Evolutionary conservation across 768 basidiomycete genomes (phyloP), one percentile per base, ranked within the genome.

Genomic region (Gloeostereum incarnatum): DNA sequence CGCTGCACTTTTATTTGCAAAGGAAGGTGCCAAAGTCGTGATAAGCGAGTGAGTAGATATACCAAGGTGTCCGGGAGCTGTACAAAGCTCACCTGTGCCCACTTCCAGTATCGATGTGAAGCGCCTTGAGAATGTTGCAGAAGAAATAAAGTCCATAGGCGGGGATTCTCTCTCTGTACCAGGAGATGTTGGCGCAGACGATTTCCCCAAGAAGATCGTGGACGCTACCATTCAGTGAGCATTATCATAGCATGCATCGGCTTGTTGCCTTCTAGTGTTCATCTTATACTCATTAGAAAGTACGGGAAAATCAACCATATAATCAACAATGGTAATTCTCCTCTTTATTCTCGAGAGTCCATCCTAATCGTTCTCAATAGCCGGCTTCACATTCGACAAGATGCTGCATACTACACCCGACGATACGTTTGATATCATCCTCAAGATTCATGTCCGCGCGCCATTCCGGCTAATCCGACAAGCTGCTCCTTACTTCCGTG

Each of bases 401-500:
- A 91, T 91, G 88, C 64, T 89, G 26, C 87, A 88, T 60, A 87
- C 84, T 4, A 87, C 80, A 43, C 78, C 82, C 2, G 88, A 91
- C 59, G 83, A 88, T 31, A 71, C 76, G 1, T 91, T 74, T 54
- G 81, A 87, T 44, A 68, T 90, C 47, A 90, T 90, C 50, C 65
- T 82, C 57, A 84, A 82, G 53, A 78, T 90, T 36, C 89, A 91
- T 57, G 81, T 87, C 49, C 77, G 82, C 36, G 85, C 88, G 2
- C 89, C 88, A 0, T 91, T 90, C 75, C 68, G 86, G 27, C 76
- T 91, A 48, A 66, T 90, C 43, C 75, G 87, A 36, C 81, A 84
- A 41, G 87, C 86, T 3, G 86, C 88, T 10, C 88, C 86, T 8
- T 79, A 87, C 56, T 78, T 89, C 71, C 81, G 88, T 19, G 53